Base-by-base conservation (phyloP, 129 eudicot genomes). In the Chrysanthemum seticuspe region DNA sequence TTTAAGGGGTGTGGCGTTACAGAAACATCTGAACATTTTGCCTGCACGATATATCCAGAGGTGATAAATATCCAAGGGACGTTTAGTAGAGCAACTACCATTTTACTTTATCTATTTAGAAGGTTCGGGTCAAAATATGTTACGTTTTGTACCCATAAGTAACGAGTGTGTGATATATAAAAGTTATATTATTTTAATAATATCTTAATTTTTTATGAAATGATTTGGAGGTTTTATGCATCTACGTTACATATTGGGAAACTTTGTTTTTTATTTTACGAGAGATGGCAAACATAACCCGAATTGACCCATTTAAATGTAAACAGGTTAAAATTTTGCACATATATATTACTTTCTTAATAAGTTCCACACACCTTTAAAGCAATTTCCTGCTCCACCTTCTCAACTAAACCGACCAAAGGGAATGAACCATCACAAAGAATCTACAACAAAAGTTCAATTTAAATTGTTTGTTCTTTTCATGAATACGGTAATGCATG, bases 361-460 rank as follows among this genome's bases (percentile, higher is more conserved):
- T 14, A 21, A 60, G 14, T 34, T 8, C 3, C 23, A 80, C 86
- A 65, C 58, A 90, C 99, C 99, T 95, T 95, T 96, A 96, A 88
- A 31, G 85, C 88, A 84, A 95, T 89, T 82, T 95, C 99, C 81
- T 81, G 89, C 82, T 95, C 99, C 40, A 86, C 96, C 77, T 88
- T 95, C 70, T 95, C 99, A 54, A 66, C 79, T 47, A 95, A 77
- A 74, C 96, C 99, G 85, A 84, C 85, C 72, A 95, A 86, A 49
- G 99, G 99, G 40, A 95, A 73, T 68, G 88, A 87, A 51, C 97
- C 96, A 84, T 85, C 77, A 83, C 96, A 95, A 80, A 95, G 97
- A 67, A 88, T 83, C 99, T 95, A 75, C 74, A 80, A 23, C 51
- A 69, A 31, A 68, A 10, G 68, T 45, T 29, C 14, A 58, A 47